Evolutionary conservation across 2,329 filamentous ascomycete genomes (phyloP), one percentile per base, ranked within the genome.

Genomic region (Botrytis hyacinthi): DNA sequence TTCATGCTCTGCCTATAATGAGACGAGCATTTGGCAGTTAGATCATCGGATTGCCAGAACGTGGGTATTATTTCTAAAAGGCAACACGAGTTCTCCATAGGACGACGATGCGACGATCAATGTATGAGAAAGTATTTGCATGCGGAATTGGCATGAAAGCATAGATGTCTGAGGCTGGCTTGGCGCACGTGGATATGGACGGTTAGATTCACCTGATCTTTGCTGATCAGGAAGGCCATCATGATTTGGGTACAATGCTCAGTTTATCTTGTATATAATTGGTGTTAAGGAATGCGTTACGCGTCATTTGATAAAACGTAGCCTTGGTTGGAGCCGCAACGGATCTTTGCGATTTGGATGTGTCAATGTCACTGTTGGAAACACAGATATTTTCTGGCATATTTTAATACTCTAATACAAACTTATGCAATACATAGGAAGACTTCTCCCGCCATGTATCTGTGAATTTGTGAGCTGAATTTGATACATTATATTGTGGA

Each of bases 161-260:
- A 72, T 68, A 26, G 48, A 40, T 46, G 60, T 66, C 22, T 51
- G 70, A 72, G 14, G n/a, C 22, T 14, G n/a, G 20, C 59, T 57
- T 66, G 46, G 60, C 20, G 60, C 35, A 57, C n/a, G 37, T 67
- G 35, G 20, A 42, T 54, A 37, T 67, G 29, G 37, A 22, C 10
- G 35, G 29, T 5, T 29, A n/a, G 32, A 32, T 29, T 9, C 26
- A 72, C 37, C 37, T 67, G 8, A 71, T n/a, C 9, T 57, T 57
- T 44, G 29, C 14, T 29, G 16, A 32, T 42, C 37, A 67, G 35
- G 48, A 37, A 46, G n/a, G 14, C 18, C 44, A n/a, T 54, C 35
- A 29, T 40, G 42, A n/a, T 48, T 29, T 29, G 26, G 32, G 61
- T 29, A 44, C 40, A 48, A 26, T 48, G 29, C 22, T 66, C 18